Conservation (phyloP, 106 monocot genomes). For the Allium sativum region DNA sequence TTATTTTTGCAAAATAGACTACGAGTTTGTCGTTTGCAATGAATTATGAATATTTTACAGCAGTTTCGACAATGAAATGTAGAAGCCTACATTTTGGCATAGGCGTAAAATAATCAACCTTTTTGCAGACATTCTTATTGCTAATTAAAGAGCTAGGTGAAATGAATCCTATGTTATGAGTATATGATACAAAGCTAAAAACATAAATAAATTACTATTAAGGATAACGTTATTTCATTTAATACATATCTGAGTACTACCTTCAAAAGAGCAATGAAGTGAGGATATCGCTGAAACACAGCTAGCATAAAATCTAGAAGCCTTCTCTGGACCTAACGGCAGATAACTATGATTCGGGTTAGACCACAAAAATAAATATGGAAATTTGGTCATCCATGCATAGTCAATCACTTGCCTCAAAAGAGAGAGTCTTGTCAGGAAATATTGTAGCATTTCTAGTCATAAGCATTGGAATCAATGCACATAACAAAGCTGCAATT, state of each 20-base stretch:
- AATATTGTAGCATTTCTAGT: slow-evolving; percentile 77
- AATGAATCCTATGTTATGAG: too few relatives aligned
- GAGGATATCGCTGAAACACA: slow-evolving; percentile 72
- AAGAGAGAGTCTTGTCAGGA: slow-evolving; percentile 73
- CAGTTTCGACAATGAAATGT: too few relatives aligned
- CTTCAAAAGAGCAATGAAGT: slow-evolving; percentile 82
- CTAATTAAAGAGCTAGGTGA: not conserved
- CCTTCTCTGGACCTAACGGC: slow-evolving; percentile 54
- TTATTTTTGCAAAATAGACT: not conserved
- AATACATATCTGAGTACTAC: slow-evolving; percentile 16
- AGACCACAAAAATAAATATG: too few relatives aligned
- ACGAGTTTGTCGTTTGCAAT: not conserved
- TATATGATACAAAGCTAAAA: too few relatives aligned
- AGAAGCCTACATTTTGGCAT: too few relatives aligned
- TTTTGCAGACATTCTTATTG: too few relatives aligned
- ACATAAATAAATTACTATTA: too few relatives aligned
- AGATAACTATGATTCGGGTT: not conserved
- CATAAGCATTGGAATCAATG: slow-evolving; percentile 88
- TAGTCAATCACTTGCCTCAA: slow-evolving; percentile 45
- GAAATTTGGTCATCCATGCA: not conserved
- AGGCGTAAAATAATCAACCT: too few relatives aligned
- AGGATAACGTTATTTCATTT: too few relatives aligned
- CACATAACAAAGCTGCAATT: slow-evolving; percentile 74
- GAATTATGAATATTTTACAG: too few relatives aligned
- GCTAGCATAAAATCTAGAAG: slow-evolving; percentile 69